These are phyloP conservation scores for Aspergillus niger DNA, from an alignment of 2,329 filamentous ascomycete genomes.

Conservation along the genomic window DNA sequence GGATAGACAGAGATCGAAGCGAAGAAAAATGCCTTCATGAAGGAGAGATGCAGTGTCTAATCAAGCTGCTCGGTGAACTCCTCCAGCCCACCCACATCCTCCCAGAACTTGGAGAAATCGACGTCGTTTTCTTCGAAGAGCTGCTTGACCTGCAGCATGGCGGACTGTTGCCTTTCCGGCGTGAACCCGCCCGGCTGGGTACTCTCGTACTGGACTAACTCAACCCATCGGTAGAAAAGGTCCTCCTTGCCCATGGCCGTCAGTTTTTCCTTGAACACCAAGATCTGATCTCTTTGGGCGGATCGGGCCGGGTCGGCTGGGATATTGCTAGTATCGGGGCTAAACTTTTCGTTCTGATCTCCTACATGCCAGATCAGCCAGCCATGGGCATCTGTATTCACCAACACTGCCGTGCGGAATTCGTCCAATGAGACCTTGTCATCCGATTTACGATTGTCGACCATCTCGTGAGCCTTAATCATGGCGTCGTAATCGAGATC, in stretches of 20 bases:
- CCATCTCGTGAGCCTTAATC: constrained; percentile 69
- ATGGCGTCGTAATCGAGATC: constrained; percentile 84
- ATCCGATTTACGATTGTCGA: constrained; percentile 52
- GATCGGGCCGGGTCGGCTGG: constrained; percentile 42
- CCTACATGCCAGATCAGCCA: constrained; percentile 69
- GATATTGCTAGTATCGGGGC: constrained; percentile 21
- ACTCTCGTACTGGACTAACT: constrained; percentile 86
- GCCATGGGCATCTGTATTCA: constrained; percentile 67
- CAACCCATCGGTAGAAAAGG: constrained; percentile 89
- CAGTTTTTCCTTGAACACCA: constrained; percentile 77
- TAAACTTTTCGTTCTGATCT: constrained; percentile 47
- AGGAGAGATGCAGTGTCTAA: constrained; percentile 20
- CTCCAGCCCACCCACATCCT: constrained; percentile 65
- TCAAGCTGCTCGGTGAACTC: constrained; percentile 55
- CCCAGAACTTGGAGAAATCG: constrained; percentile 81
- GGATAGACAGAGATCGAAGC: no score
- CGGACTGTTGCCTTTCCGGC: constrained; percentile 68
- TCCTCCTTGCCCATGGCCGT: constrained; percentile 78
- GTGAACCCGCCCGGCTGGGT: constrained; percentile 77
- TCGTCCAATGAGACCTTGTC: constrained; percentile 58
- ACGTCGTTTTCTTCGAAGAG: constrained; percentile 74
- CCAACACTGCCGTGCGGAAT: constrained; percentile 70
- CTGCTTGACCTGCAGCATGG: constrained; percentile 72
- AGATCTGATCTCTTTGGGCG: constrained; percentile 64
- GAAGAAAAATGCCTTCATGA: no score